Evolutionary conservation across 768 basidiomycete genomes (phyloP).

Genomic region (Rhodocollybia butyracea): DNA sequence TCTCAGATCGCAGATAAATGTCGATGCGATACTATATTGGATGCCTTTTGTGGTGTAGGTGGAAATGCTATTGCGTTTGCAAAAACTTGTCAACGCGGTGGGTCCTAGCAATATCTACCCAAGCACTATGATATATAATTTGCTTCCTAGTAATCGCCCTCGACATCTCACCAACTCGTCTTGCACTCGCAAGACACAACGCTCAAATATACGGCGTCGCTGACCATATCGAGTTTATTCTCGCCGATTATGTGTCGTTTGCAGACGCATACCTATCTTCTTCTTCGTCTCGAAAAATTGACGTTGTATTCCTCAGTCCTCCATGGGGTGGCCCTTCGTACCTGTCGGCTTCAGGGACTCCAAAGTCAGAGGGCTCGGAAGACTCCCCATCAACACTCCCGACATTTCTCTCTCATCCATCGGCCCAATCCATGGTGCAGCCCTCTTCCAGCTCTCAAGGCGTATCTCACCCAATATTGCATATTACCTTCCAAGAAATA

Average conservation of each 20-base stretch:
- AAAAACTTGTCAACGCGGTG: slow-evolving; percentile 91
- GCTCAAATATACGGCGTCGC: slow-evolving; percentile 92
- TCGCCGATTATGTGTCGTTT: slow-evolving; percentile 82
- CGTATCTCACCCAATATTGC: slow-evolving; percentile 80
- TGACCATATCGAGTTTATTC: slow-evolving; percentile 92
- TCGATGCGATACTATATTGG: slow-evolving; percentile 79
- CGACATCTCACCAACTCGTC: slow-evolving; percentile 79
- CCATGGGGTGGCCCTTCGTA: slow-evolving; percentile 94
- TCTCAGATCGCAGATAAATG: slow-evolving; percentile 91
- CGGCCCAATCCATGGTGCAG: slow-evolving; percentile 76
- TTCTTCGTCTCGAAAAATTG: slow-evolving; percentile 52
- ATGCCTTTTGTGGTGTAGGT: slow-evolving; percentile 97
- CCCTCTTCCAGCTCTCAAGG: slow-evolving; percentile 75
- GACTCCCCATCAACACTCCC: slow-evolving; percentile 15
- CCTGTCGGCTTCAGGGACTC: slow-evolving; percentile 35
- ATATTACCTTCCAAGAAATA: slow-evolving; percentile 86
- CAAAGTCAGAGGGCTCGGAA: slow-evolving; percentile 4
- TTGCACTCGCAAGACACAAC: slow-evolving; percentile 91
- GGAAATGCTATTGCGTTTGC: slow-evolving; percentile 98
- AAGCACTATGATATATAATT: neutral
- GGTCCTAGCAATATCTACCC: slow-evolving; percentile 17
- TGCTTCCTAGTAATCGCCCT: slow-evolving; percentile 81
- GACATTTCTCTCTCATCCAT: slow-evolving; percentile 63
- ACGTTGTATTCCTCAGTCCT: slow-evolving; percentile 90
- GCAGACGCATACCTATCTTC: slow-evolving; percentile 48